Evolutionary conservation across 805 yeast genomes (phyloP).

Genomic region (Lipomyces spencermartinsiae): DNA sequence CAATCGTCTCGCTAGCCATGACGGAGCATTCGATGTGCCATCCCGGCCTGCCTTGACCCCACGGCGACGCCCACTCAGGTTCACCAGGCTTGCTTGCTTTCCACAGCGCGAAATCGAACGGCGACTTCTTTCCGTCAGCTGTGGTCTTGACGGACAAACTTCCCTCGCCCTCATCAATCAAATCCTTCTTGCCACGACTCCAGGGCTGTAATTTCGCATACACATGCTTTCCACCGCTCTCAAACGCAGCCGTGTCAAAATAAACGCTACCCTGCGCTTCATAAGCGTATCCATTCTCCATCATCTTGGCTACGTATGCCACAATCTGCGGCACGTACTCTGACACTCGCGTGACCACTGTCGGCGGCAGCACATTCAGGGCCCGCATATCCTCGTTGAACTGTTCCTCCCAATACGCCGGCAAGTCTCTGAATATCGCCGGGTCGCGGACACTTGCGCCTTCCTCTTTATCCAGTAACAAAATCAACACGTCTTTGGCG

Average conservation of each 20-base stretch:
- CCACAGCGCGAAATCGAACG: slow-evolving; percentile 96
- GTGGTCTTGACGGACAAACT: slow-evolving; percentile 58
- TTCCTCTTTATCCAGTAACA: slow-evolving; percentile 68
- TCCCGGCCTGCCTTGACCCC: slow-evolving; percentile 99
- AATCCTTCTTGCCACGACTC: slow-evolving; percentile 87
- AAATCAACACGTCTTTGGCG: slow-evolving; percentile 79
- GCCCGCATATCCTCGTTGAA: slow-evolving; percentile 84
- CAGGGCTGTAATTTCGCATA: slow-evolving; percentile 98
- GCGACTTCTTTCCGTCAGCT: slow-evolving; percentile 66
- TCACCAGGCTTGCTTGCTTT: slow-evolving; percentile 96
- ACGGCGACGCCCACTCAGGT: slow-evolving; percentile 92
- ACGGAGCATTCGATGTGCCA: slow-evolving; percentile 99
- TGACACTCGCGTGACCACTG: slow-evolving; percentile 89
- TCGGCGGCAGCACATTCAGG: slow-evolving; percentile 83
- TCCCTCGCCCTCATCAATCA: slow-evolving; percentile 95
- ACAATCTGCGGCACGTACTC: slow-evolving; percentile 95
- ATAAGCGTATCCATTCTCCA: slow-evolving; percentile 82
- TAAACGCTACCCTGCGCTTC: slow-evolving; percentile 88
- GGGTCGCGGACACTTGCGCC: slow-evolving; percentile 87
- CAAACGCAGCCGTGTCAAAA: slow-evolving; percentile 87
- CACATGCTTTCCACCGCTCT: slow-evolving; percentile 69
- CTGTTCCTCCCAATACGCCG: slow-evolving; percentile 87
- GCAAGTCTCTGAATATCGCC: slow-evolving; percentile 75
- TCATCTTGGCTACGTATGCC: slow-evolving; percentile 73
- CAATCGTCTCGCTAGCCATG: slow-evolving; percentile 92